These are phyloP conservation scores for Trichoderma koningii DNA, from an alignment of 2,329 filamentous ascomycete genomes.

Conservation along the genomic window DNA sequence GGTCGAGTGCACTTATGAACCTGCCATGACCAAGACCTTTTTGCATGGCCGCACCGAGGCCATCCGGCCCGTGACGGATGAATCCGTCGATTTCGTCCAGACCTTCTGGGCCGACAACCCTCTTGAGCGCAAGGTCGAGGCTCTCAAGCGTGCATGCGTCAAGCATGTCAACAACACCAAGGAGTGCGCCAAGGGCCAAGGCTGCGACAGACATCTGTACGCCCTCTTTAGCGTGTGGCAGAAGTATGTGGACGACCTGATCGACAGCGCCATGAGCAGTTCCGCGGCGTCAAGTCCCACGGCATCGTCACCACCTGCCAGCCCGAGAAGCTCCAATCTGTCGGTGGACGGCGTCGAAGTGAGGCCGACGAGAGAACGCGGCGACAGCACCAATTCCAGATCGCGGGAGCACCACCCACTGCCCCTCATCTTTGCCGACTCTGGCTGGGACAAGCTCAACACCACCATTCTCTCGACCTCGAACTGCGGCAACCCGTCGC, in stretches of 20 bases:
- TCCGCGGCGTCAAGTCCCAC: slow-evolving; percentile 66
- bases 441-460: slow-evolving; percentile 93
- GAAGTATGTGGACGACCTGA: slow-evolving; percentile 71
- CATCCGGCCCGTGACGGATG: slow-evolving; percentile 79
- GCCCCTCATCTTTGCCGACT: slow-evolving; percentile 81
- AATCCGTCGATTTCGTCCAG: slow-evolving; percentile 84
- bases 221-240: slow-evolving; percentile 96
- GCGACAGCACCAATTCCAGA: slow-evolving; percentile 58
- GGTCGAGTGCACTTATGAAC: slow-evolving; percentile 94
- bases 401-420: slow-evolving; percentile 54
- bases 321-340: slow-evolving; percentile 43
- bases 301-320: slow-evolving; percentile 49
- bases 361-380: slow-evolving; percentile 48
- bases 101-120: slow-evolving; percentile 94
- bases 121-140: slow-evolving; percentile 78
- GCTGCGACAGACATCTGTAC: slow-evolving; percentile 90
- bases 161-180: slow-evolving; percentile 79
- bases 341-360: slow-evolving; percentile 38
- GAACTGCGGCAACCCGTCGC: slow-evolving; percentile 96
- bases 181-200: slow-evolving; percentile 85
- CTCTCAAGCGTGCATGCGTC: slow-evolving; percentile 78
- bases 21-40: slow-evolving; percentile 95
- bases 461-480: slow-evolving; percentile 92
- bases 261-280: slow-evolving; percentile 55
- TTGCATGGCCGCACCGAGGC: slow-evolving; percentile 94